Conservation (phyloP, 1,284 basidiomycete genomes). For the Trichosporon sp. region DNA sequence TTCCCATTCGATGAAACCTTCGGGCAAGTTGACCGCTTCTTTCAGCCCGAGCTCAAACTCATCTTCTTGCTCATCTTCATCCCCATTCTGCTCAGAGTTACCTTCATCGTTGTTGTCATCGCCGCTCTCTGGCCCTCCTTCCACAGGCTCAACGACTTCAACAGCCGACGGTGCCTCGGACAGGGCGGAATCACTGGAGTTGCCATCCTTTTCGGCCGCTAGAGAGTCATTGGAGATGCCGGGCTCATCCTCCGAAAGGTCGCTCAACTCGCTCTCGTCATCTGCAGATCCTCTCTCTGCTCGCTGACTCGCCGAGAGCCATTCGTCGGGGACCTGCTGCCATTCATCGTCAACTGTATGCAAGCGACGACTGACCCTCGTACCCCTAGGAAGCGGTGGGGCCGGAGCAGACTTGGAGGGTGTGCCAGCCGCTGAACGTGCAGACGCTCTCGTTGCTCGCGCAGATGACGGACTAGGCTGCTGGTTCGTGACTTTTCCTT, state of each 20-base stretch:
- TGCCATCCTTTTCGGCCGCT: not conserved
- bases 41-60: slow-evolving; percentile 32
- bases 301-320: slow-evolving; percentile 37
- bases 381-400: slow-evolving; percentile 39
- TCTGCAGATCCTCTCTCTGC: slow-evolving; percentile 25
- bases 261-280: slow-evolving; percentile 53
- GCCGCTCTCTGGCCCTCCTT: slow-evolving; percentile 14
- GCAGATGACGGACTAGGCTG: slow-evolving; percentile 11
- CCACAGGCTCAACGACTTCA: not conserved
- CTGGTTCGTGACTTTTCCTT: slow-evolving; percentile 30
- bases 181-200: not conserved
- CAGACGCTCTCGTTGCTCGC: slow-evolving; percentile 31
- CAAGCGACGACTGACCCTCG: slow-evolving; percentile 45
- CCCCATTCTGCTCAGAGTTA: not conserved
- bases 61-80: slow-evolving; percentile 20
- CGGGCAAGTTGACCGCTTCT: slow-evolving; percentile 46
- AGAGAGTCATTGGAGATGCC: slow-evolving; percentile 22
- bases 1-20: slow-evolving; percentile 59
- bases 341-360: slow-evolving; percentile 52
- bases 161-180: not conserved
- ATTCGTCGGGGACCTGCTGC: slow-evolving; percentile 56
- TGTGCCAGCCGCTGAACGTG: not conserved
- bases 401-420: slow-evolving; percentile 34
- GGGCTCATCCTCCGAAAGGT: slow-evolving; percentile 53
- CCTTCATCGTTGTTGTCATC: slow-evolving; percentile 12